Conservation (phyloP, 352 stramenopile genomes). For the Phytophthora idaei region DNA sequence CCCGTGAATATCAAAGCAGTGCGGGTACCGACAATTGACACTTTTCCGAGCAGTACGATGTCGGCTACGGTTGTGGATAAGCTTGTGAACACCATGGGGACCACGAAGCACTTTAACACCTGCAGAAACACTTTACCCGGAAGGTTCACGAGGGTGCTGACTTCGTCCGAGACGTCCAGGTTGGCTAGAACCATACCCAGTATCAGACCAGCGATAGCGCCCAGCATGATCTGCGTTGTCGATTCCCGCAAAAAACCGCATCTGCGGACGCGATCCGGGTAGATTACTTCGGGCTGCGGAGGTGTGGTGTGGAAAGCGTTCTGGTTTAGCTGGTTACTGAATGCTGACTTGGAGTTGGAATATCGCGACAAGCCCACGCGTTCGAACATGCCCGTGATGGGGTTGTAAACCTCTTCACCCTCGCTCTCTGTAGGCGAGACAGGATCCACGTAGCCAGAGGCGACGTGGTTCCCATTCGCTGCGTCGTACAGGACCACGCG, state of each 20-base stretch:
- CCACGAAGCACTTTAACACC: conserved; percentile 57
- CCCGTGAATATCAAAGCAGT: conserved; percentile 58
- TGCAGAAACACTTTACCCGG: conserved; percentile 53
- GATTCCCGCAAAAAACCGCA: conserved; percentile 36
- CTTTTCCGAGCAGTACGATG: conserved; percentile 71
- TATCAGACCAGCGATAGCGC: conserved; percentile 37
- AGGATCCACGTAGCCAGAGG: conserved; percentile 26
- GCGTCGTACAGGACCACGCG: conserved; percentile 31
- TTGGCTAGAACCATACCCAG: conserved; percentile 44
- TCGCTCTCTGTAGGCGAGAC: conserved; percentile 34
- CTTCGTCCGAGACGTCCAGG: conserved; percentile 38
- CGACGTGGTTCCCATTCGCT: conserved; percentile 10
- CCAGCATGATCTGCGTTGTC: conserved; percentile 51
- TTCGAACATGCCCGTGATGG: conserved; percentile 33
- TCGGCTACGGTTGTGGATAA: conserved; percentile 64
- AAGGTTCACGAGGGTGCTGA: conserved; percentile 45
- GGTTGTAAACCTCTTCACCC: conserved; percentile 32
- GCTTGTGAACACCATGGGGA: conserved; percentile 76
- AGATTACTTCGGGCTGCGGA: conserved; percentile 24
- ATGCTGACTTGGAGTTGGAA: conserved; percentile 28
- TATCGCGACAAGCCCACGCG: conserved; percentile 19
- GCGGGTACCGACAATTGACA: conserved; percentile 57
- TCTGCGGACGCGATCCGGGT: conserved; percentile 26
- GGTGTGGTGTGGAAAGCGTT: conserved; percentile 17
- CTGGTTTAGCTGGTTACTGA: conserved; percentile 17